Conservation (phyloP, 805 yeast species). For the Hanseniaspora pseudoguilliermondii region DNA sequence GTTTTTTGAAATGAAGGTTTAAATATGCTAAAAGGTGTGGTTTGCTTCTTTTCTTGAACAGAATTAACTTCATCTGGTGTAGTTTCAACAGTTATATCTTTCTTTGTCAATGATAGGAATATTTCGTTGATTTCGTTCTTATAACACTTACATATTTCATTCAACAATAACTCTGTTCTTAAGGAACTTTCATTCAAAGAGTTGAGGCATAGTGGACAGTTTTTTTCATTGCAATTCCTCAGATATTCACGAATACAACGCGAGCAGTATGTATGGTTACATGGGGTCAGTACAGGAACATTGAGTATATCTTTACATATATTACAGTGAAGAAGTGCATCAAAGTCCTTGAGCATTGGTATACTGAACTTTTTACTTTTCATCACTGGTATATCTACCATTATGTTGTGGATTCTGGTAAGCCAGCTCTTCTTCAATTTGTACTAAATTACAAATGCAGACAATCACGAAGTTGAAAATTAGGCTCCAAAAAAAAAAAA, state of each 20-base stretch:
- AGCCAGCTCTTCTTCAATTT: too few relatives aligned
- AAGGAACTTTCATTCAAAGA: constrained; percentile 60
- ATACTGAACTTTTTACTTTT: constrained; percentile 19
- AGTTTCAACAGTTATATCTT: constrained; percentile 23
- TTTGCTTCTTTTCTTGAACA: not conserved
- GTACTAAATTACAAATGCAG: too few relatives aligned
- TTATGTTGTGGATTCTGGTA: not conserved
- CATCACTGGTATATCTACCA: not conserved
- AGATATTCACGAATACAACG: constrained; percentile 67
- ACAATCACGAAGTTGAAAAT: too few relatives aligned
- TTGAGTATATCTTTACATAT: constrained; percentile 72
- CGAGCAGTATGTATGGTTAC: constrained; percentile 85
- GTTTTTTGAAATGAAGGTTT: constrained; percentile 13
- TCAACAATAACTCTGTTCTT: constrained; percentile 54
- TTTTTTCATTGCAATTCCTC: constrained; percentile 32
- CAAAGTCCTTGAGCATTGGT: constrained; percentile 50
- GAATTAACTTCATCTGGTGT: constrained; percentile 12
- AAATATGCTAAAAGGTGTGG: not conserved
- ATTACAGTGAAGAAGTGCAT: constrained; percentile 65
- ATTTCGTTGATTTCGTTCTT: constrained; percentile 29
- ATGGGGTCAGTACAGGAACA: constrained; percentile 72
- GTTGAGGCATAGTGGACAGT: constrained; percentile 68
- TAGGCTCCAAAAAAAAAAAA: not conserved
- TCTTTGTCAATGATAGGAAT: constrained; percentile 20
- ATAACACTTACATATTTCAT: constrained; percentile 52